Conservation (phyloP, 202 grass and related monocot genomes). For the Carex sylvatica region DNA sequence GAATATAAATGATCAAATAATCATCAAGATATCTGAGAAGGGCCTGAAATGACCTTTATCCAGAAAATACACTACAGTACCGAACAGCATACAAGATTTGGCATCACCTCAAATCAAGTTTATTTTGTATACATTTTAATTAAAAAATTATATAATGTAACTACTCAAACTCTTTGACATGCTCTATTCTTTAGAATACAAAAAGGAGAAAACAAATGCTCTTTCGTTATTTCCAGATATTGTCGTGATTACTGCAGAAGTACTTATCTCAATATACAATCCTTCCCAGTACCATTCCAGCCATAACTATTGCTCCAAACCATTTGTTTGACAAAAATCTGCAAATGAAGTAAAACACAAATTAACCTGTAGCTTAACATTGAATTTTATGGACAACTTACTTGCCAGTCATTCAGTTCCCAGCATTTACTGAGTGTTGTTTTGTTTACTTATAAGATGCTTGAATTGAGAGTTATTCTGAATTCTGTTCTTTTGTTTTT, state of each 20-base stretch:
- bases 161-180: neutral
- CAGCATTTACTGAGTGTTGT: neutral
- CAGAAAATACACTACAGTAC: neutral
- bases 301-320: conserved; percentile 41
- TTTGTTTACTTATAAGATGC: neutral
- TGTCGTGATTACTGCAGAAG: neutral
- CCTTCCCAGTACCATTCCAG: conserved; percentile 39
- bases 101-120: neutral
- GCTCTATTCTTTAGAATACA: neutral
- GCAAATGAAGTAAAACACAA: conserved; percentile 1
- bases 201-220: neutral
- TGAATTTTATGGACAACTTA: neutral
- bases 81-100: neutral
- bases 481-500: too few relatives aligned
- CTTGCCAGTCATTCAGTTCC: neutral
- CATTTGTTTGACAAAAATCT: conserved; percentile 52
- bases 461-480: too few relatives aligned
- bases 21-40: too few relatives aligned
- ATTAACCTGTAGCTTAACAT: neutral
- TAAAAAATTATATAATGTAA: neutral
- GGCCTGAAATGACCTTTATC: too few relatives aligned
- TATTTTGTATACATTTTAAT: neutral
- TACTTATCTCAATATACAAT: neutral
- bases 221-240: neutral
- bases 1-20: too few relatives aligned